phyloP scores from a whole-genome alignment of 2,329 filamentous ascomycete species.

The Cladosporium velox region DNA sequence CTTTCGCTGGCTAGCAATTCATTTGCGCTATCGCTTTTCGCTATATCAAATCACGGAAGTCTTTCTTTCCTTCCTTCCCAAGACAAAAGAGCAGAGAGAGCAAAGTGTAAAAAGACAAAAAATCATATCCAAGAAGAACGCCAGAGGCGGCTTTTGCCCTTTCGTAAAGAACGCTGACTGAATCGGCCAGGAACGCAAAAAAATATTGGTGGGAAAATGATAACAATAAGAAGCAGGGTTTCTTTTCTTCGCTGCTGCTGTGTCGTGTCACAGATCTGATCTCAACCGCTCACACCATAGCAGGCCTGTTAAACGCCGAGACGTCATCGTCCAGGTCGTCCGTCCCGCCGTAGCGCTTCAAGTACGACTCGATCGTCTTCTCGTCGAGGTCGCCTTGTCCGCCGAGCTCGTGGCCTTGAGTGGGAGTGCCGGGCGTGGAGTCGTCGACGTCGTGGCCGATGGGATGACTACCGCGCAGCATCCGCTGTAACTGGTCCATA shows the following conservation, averaged over 20 bases:
- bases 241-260: background rate
- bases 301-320: constrained; percentile 3
- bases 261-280: background rate
- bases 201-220: background rate
- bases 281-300: constrained; percentile 10
- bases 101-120: background rate
- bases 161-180: constrained; percentile 2
- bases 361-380: constrained; percentile 17
- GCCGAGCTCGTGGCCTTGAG: background rate
- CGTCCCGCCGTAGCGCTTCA: constrained; percentile 16
- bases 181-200: background rate
- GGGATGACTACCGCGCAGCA: constrained; percentile 17
- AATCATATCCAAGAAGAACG: background rate
- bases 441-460: background rate
- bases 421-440: constrained; percentile 16
- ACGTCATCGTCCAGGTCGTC: constrained; percentile 8
- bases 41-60: background rate
- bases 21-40: background rate
- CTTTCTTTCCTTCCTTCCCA: background rate
- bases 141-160: background rate
- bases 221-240: background rate
- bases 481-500: constrained; percentile 34
- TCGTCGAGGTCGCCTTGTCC: constrained; percentile 9
- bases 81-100: background rate
- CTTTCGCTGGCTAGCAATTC: background rate